A percentile compares a stretch with the other conserved stretches of the same genome.
phyloP scores from a whole-genome alignment of 2,329 filamentous ascomycete genomes.

The Claviceps pazoutovae region DNA sequence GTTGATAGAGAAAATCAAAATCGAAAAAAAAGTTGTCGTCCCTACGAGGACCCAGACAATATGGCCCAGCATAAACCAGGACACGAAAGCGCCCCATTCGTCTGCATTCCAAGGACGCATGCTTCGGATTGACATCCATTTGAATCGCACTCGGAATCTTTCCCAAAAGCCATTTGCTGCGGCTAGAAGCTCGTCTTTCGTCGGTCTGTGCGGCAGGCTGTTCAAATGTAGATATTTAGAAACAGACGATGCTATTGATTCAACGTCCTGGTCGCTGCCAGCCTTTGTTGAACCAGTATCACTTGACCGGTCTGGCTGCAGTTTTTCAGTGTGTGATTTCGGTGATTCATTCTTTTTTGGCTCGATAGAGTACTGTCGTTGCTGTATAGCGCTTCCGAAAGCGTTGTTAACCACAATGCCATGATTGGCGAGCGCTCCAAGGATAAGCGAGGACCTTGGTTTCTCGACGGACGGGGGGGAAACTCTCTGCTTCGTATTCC shows the following conservation, averaged over 20 bases:
- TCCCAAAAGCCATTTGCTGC: conserved; percentile 91
- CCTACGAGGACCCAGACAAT: conserved; percentile 92
- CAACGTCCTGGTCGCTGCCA: conserved; percentile 12
- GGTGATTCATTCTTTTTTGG: neutral
- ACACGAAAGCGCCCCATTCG: conserved; percentile 87
- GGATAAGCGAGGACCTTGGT: neutral
- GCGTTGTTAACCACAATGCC: neutral
- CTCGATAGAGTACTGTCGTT: neutral
- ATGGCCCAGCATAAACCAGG: conserved; percentile 89
- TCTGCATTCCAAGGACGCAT: conserved; percentile 89
- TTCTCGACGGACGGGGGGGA: neutral
- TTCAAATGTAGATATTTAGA: conserved; percentile 47
- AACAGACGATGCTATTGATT: conserved; percentile 36
- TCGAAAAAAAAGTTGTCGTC: conserved; percentile 91
- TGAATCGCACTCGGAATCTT: conserved; percentile 78
- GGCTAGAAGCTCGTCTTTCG: conserved; percentile 82
- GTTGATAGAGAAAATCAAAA: conserved; percentile 83
- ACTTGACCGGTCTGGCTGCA: neutral
- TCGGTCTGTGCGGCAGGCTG: conserved; percentile 74
- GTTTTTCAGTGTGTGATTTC: neutral
- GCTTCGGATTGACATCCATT: conserved; percentile 94
- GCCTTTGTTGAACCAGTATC: conserved; percentile 4
- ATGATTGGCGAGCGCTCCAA: neutral
- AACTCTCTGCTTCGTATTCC: neutral
- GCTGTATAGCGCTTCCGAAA: neutral